Conservation (phyloP, 2,329 filamentous ascomycete species). For the Claviceps cyperi region DNA sequence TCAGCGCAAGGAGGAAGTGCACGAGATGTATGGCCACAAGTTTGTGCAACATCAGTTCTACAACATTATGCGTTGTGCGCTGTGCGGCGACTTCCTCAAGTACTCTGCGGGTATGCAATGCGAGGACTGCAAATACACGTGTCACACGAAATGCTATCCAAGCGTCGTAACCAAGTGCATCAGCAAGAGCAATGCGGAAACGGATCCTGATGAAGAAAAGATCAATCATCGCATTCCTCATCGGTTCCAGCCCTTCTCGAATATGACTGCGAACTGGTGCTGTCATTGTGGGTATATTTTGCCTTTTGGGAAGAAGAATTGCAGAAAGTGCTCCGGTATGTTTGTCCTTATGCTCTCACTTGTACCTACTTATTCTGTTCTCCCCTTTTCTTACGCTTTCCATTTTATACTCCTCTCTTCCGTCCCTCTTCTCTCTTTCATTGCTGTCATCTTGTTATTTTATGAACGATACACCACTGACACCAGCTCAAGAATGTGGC, state of each 20-base stretch:
- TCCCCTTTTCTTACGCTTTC: not conserved
- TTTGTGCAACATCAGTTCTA: conserved; percentile 98
- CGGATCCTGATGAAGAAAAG: conserved; percentile 96
- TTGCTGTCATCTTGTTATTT: not conserved
- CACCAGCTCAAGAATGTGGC: conserved; percentile 53
- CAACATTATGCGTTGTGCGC: conserved; percentile 98
- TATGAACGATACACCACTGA: conserved; percentile 1
- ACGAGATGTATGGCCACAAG: conserved; percentile 98
- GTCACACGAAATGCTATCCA: conserved; percentile 91
- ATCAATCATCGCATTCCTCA: conserved; percentile 99
- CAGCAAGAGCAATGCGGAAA: conserved; percentile 97
- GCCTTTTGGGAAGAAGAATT: conserved; percentile 89
- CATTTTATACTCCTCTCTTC: not conserved
- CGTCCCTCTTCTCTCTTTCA: not conserved
- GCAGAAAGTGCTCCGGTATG: conserved; percentile 76
- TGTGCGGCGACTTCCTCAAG: conserved; percentile 96
- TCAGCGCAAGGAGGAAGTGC: conserved; percentile 93
- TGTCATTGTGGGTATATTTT: conserved; percentile 96
- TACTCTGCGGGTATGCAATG: conserved; percentile 99
- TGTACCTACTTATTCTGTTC: too few species aligned
- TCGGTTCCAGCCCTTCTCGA: conserved; percentile 91
- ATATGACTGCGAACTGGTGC: conserved; percentile 98
- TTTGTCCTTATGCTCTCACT: conserved; percentile 10
- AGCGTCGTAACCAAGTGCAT: conserved; percentile 99
- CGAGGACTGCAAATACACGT: conserved; percentile 98